Evolutionary conservation across 495 filamentous ascomycete genomes (phyloP).

Genomic region (Cercophora sp.): DNA sequence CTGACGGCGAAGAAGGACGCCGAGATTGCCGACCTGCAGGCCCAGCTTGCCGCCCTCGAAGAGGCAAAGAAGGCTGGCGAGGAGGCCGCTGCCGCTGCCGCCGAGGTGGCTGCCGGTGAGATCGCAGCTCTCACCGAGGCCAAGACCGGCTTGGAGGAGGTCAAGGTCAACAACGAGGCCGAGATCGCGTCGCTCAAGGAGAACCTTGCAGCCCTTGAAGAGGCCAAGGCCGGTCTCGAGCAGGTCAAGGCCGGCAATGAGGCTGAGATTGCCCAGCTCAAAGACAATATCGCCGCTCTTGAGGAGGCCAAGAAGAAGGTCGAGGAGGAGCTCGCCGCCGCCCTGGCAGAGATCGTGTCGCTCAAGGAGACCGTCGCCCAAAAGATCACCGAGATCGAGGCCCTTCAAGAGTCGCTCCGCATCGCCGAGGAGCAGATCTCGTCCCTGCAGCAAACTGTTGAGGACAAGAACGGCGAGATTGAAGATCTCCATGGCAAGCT

Average conservation of each 20-base stretch:
- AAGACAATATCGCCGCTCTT: conserved; percentile 19
- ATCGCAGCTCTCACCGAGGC: conserved; percentile 22
- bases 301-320: conserved; percentile 24
- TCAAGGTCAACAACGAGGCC: conserved; percentile 15
- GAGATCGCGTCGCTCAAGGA: conserved; percentile 13
- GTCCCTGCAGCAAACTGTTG: conserved; percentile 26
- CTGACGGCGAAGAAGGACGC: conserved; percentile 9
- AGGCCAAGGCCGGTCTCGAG: conserved; percentile 20
- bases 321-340: conserved; percentile 24
- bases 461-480: conserved; percentile 27
- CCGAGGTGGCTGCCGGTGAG: conserved; percentile 21
- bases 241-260: conserved; percentile 24
- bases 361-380: conserved; percentile 20
- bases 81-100: conserved; percentile 27
- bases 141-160: conserved; percentile 20
- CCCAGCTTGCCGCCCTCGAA: conserved; percentile 23
- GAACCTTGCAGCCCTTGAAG: conserved; percentile 11
- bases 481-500: conserved; percentile 27
- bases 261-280: conserved; percentile 23
- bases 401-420: conserved; percentile 25
- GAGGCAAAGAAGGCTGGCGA: conserved; percentile 23
- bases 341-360: conserved; percentile 23
- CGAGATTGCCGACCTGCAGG: conserved; percentile 16
- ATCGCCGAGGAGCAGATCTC: conserved; percentile 26
- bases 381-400: conserved; percentile 27